These are phyloP conservation scores for Ottelia alismoides DNA, from an alignment of 106 monocot genomes.

Conservation along the genomic window DNA sequence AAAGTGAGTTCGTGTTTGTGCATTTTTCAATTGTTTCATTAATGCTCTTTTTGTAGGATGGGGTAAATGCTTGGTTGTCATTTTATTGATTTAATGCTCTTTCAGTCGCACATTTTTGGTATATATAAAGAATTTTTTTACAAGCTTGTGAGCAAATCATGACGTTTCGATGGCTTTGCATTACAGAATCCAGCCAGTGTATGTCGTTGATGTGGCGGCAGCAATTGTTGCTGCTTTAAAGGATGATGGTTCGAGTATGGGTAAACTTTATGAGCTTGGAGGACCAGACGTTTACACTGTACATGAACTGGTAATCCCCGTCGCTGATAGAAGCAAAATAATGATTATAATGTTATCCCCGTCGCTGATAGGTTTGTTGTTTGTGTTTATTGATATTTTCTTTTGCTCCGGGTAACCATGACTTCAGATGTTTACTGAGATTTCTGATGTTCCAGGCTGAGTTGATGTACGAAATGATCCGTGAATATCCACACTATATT, in stretches of 20 bases:
- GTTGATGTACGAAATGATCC: conserved; percentile 81
- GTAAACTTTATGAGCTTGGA: conserved; percentile 87
- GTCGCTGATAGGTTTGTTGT: no score
- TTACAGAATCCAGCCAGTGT: conserved; percentile 95
- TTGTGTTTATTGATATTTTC: neutral
- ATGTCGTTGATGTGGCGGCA: conserved; percentile 90
- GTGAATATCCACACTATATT: conserved; percentile 93
- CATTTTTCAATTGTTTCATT: neutral
- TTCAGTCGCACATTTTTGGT: neutral
- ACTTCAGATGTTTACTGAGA: no score
- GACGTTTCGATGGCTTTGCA: conserved; percentile 1
- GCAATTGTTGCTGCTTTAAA: conserved; percentile 81
- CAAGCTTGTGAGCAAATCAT: neutral
- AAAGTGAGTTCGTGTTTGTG: conserved; percentile 30
- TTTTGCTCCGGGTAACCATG: no score
- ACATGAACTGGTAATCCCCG: conserved; percentile 68
- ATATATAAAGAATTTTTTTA: neutral
- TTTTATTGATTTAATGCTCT: no score
- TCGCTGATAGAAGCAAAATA: no score
- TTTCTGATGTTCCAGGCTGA: conserved; percentile 52
- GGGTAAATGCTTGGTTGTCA: no score
- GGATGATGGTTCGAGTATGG: conserved; percentile 86
- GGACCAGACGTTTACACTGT: conserved; percentile 74
- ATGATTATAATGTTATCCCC: no score
- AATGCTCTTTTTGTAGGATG: neutral